Evolutionary conservation across 371 early-diverging fungal genomes (phyloP), one percentile per base, ranked within the genome.

Genomic region (Mucor saturninus): DNA sequence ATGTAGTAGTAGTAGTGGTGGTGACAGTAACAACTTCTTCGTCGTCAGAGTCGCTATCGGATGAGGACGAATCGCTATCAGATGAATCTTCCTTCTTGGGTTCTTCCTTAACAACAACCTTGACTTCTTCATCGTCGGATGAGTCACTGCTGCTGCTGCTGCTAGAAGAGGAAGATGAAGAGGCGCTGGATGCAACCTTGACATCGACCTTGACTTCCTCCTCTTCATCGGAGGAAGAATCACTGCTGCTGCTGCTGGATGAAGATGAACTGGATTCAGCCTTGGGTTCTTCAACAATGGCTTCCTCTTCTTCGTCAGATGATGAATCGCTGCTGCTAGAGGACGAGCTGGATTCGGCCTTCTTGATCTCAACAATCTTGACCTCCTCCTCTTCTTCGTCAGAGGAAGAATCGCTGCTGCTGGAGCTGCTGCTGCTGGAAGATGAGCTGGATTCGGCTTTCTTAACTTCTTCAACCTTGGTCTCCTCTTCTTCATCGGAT

Each of bases 121-220:
- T 38, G 4, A 64, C 72, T 9, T 61, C 57, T 21, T 60, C 62
- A 15, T 67, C 65, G 42, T 72, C 71, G 38, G 71, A 70, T 32
- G 64, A 56, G 35, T 71, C 71, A n/a, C 56, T 59, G 37, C 64
- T 66, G 32, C 64, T 65, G 45, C 59, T 59, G 40, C 50, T 35
- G 42, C 46, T 35, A 2, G 21, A 21, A 21, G 21, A 21, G 0
- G 61, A 61, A 37, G 37, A 35, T 2, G 54, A 53, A 1, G 45
- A 43, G 40, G 15, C 52, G 57, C 64, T 67, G 28, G 46, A 14
- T 46, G 48, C 35, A 8, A 35, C 53, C 46, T 46, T 46, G 21
- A 21, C 21, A 21, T 46, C 45, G 6, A 15, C 45, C 45, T 45
- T 45, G 45, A 42, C n/a, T 9, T 37, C 45, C 7, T 59, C 58